phyloP scores from a whole-genome alignment of 2,329 filamentous ascomycete species.

The Hypoxylon rubiginosum region DNA sequence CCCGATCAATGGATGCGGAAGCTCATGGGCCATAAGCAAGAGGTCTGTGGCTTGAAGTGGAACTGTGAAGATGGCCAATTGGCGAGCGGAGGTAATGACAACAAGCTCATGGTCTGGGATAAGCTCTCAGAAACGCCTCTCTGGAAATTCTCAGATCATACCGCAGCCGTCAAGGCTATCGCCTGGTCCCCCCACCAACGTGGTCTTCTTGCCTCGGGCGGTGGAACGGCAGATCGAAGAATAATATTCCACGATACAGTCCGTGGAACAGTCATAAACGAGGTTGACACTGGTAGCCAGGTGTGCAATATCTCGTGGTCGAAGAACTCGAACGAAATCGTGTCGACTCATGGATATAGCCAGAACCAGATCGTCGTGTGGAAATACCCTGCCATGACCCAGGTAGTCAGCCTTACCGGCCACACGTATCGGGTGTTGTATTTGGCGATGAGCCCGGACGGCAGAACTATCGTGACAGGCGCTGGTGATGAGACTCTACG shows the following conservation, averaged over 20 bases:
- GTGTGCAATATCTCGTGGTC: slow-evolving; percentile 99
- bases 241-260: slow-evolving; percentile 99
- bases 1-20: slow-evolving; percentile 91
- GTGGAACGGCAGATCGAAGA: slow-evolving; percentile 92
- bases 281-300: slow-evolving; percentile 96
- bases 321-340: slow-evolving; percentile 97
- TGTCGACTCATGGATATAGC: slow-evolving; percentile 95
- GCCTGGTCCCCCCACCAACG: slow-evolving; percentile 98
- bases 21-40: slow-evolving; percentile 95
- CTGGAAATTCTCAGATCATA: slow-evolving; percentile 95
- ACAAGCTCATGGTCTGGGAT: slow-evolving; percentile 99
- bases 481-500: slow-evolving; percentile 95
- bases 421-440: slow-evolving; percentile 98
- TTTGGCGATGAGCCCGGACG: slow-evolving; percentile 96
- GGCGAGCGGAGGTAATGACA: slow-evolving; percentile 96
- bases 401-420: slow-evolving; percentile 93
- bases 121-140: slow-evolving; percentile 92
- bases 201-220: slow-evolving; percentile 92
- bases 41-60: slow-evolving; percentile 97
- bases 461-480: slow-evolving; percentile 92
- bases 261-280: slow-evolving; percentile 83
- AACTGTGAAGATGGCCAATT: slow-evolving; percentile 96
- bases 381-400: slow-evolving; percentile 99
- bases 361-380: slow-evolving; percentile 99
- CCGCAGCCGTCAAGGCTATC: slow-evolving; percentile 96